A percentile compares a stretch with the other conserved stretches of the same genome.
phyloP scores from a whole-genome alignment of 768 basidiomycete species.

The Auricularia auricula-judae region DNA sequence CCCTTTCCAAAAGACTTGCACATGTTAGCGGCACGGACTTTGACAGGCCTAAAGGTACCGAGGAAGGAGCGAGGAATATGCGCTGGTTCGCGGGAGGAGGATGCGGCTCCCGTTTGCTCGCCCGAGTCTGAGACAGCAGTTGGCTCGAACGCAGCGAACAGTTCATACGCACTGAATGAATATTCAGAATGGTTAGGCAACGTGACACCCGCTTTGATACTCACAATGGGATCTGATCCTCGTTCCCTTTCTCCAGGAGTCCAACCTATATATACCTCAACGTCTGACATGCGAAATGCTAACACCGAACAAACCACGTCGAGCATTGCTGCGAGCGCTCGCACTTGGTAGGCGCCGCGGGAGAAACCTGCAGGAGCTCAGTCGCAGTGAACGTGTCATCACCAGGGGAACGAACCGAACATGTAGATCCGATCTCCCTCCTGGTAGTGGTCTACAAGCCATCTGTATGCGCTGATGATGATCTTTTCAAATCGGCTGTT shows the following conservation, averaged over 20 bases:
- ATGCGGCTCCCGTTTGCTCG: no score
- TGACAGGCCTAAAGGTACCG: no score
- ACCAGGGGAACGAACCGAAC: slow-evolving; percentile 22
- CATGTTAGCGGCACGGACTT: no score
- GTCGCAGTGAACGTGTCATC: neutral
- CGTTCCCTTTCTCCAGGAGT: slow-evolving; percentile 28
- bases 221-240: slow-evolving; percentile 32
- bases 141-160: slow-evolving; percentile 17
- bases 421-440: slow-evolving; percentile 30
- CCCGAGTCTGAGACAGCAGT: no score
- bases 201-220: neutral
- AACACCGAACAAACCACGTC: slow-evolving; percentile 14
- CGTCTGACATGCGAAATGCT: no score
- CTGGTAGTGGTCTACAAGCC: slow-evolving; percentile 29
- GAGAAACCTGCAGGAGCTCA: slow-evolving; percentile 26
- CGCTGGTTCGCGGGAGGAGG: no score
- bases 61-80: no score
- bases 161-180: slow-evolving; percentile 25
- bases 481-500: slow-evolving; percentile 25
- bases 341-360: slow-evolving; percentile 37
- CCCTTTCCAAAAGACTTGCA: no score
- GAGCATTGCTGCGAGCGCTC: slow-evolving; percentile 34
- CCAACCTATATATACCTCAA: slow-evolving; percentile 23
- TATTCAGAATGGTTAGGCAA: neutral
- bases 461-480: slow-evolving; percentile 27